Evolutionary conservation across 2,329 filamentous ascomycete species (phyloP), one percentile per base, ranked within the genome.

Genomic region (Neonectria sp.): DNA sequence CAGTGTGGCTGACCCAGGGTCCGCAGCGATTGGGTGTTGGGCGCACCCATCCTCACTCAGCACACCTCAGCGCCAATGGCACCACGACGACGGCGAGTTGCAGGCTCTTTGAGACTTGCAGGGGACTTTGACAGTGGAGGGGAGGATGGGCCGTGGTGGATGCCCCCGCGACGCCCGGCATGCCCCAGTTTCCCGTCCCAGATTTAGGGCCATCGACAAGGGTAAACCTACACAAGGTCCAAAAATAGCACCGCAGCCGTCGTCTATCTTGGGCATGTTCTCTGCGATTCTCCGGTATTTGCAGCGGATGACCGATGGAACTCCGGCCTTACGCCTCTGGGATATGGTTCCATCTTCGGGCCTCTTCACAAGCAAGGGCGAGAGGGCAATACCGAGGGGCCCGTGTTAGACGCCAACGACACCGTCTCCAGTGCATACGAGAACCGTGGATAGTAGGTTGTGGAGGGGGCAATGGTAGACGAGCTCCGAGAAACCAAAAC

Each of bases 1-100:
- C 56, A 55, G 66, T 65, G 68, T 74, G 73, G 69, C 71, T 67
- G 70, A 65, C 68, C 49, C 53, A 49, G 66, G 66, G 72, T 68
- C 67, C 65, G 45, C 67, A 56, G 27, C 45, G 53, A 71, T 63
- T 59, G 43, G 60, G 21, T 21, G 21, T 21, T 21, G 21, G 21
- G 21, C 21, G 21, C 21, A 21, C 21, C 21, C 21, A 21, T 21
- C 21, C 21, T 21, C 21, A 21, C 21, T 21, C 45, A 60, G 52
- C 27, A 46, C 46, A 52, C 29, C 49, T 35, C 25, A 35, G 40
- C 63, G 43, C 63, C 57, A 45, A 60, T 66, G 46, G 63, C 63
- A 66, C 63, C 52, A 66, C 57, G 46, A 52, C 27, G 37, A 31
- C 57, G 55, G 57, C 21, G 52, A 27, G 27, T 37, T 43, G 13